A percentile compares a stretch with the other conserved stretches of the same genome.
phyloP scores from a whole-genome alignment of 331 rosid species.

The Pyrus hybrid region DNA sequence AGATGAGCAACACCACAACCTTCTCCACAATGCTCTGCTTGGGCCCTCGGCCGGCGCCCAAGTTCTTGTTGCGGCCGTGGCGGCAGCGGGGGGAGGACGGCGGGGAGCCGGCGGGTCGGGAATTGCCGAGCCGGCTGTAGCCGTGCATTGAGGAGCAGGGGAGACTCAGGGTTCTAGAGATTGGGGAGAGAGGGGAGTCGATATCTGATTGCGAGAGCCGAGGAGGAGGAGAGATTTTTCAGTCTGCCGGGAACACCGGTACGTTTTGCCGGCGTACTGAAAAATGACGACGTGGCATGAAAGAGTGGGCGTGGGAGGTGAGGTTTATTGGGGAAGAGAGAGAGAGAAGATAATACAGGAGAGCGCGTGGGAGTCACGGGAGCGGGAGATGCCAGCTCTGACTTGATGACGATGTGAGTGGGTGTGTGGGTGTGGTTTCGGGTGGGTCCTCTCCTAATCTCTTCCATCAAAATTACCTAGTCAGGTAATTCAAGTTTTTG shows the following conservation, averaged over 20 bases:
- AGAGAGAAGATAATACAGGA: not conserved
- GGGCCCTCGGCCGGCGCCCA: slow-evolving; percentile 15
- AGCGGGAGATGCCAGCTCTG: not conserved
- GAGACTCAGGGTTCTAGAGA: slow-evolving; percentile 1
- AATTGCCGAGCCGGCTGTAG: slow-evolving; percentile 51
- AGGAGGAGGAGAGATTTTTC: not conserved
- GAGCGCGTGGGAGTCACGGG: not conserved
- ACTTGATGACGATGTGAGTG: not conserved
- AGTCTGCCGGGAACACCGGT: no score
- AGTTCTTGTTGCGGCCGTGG: slow-evolving; percentile 49
- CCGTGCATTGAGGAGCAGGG: slow-evolving; percentile 50
- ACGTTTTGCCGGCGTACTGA: no score
- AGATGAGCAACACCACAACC: slow-evolving; percentile 40
- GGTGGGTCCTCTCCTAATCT: no score
- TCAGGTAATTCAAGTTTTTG: no score
- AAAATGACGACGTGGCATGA: not conserved
- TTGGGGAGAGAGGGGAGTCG: not conserved
- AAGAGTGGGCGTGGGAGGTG: not conserved
- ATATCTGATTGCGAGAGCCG: slow-evolving; percentile 13
- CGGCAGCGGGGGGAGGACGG: slow-evolving; percentile 68
- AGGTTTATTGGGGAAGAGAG: not conserved
- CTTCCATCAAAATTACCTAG: no score
- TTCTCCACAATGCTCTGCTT: slow-evolving; percentile 44
- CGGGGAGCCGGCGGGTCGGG: slow-evolving; percentile 42
- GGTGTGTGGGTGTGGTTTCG: not conserved